Percentiles rank a stretch among this genome's conserved stretches.
Evolutionary conservation across 768 basidiomycete species (phyloP).

Genomic region (Psilocybe azurescens): DNA sequence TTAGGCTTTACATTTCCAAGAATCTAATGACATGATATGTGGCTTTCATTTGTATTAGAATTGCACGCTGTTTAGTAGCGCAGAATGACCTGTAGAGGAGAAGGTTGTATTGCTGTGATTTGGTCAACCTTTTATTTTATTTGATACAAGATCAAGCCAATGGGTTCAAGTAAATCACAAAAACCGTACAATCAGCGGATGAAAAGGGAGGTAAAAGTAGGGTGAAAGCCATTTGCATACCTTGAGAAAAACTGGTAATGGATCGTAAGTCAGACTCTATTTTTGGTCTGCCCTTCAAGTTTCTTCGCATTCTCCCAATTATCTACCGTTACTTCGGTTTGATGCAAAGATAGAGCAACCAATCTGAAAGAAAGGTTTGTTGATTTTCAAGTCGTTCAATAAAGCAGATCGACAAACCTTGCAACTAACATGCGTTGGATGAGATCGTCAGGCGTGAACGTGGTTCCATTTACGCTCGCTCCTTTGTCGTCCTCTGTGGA

Average conservation of each 20-base stretch:
- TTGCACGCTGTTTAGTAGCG: no score
- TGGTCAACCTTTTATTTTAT: neutral
- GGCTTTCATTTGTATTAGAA: no score
- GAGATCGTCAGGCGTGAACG: slow-evolving; percentile 61
- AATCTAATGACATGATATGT: no score
- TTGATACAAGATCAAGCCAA: neutral
- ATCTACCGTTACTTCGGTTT: slow-evolving; percentile 56
- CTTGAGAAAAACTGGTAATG: no score
- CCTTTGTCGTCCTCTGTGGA: slow-evolving; percentile 29
- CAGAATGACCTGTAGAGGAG: no score
- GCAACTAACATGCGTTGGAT: slow-evolving; percentile 71
- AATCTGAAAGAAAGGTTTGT: slow-evolving; percentile 45
- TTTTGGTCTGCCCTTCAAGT: slow-evolving; percentile 55
- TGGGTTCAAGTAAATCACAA: no score
- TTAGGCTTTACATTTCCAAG: no score
- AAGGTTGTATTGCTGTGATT: no score
- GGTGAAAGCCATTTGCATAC: no score
- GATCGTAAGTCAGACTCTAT: slow-evolving; percentile 19
- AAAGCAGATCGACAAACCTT: slow-evolving; percentile 49
- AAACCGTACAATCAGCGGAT: no score
- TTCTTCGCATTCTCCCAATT: slow-evolving; percentile 69
- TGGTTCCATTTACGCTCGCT: slow-evolving; percentile 35
- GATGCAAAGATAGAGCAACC: slow-evolving; percentile 64
- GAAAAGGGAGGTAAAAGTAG: no score
- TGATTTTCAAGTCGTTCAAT: slow-evolving; percentile 8